phyloP scores from a whole-genome alignment of 2,329 filamentous ascomycete species.

The Colletotrichum filicis region DNA sequence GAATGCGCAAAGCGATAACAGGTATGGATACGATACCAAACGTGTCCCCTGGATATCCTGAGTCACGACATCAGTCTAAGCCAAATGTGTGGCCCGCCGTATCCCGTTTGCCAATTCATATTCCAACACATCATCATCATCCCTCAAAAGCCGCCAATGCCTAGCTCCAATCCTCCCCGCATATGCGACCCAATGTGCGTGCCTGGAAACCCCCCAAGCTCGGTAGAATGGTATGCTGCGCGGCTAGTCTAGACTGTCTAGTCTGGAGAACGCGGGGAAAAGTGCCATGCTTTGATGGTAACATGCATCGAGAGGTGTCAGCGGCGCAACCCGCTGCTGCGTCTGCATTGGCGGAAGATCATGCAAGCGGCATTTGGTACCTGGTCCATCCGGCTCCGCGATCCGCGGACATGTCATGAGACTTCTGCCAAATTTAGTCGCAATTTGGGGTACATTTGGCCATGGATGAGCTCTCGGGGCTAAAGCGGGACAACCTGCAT shows the following conservation, averaged over 20 bases:
- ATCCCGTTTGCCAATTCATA: not conserved
- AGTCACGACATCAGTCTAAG: not conserved
- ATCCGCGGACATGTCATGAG: slow-evolving; percentile 15
- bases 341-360: slow-evolving; percentile 30
- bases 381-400: slow-evolving; percentile 7
- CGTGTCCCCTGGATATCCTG: not conserved
- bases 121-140: not conserved
- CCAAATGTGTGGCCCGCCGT: not conserved
- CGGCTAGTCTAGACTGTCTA: not conserved
- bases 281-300: not conserved
- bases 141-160: not conserved
- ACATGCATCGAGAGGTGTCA: slow-evolving; percentile 2
- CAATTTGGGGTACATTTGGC: not conserved
- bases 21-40: not conserved
- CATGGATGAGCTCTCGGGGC: not conserved
- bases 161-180: not conserved
- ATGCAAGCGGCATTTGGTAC: not conserved
- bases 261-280: slow-evolving; percentile 20
- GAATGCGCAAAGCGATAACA: not conserved
- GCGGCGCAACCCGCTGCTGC: not conserved
- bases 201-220: not conserved
- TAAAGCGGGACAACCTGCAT: not conserved
- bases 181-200: slow-evolving; percentile 9
- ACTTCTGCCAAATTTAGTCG: not conserved
- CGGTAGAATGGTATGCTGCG: not conserved